Base-by-base conservation (phyloP, 108 stramenopile species). In the Skeletonema menzelii region DNA sequence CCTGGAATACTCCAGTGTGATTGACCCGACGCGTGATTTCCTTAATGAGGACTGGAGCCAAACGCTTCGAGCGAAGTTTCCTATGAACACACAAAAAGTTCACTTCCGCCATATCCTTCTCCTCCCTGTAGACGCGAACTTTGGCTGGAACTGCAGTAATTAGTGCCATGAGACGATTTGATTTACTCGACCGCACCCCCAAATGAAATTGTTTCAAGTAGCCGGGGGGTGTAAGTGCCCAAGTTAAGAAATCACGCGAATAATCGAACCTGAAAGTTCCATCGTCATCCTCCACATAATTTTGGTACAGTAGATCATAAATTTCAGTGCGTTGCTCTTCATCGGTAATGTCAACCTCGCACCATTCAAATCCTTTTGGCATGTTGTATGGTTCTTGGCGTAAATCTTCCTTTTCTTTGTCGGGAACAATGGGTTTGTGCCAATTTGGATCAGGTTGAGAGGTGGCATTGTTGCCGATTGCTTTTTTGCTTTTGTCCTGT, bases 71-170 rank as follows among this genome's bases (percentile, higher is more conserved):
- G 0, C 99, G 84, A 1, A 99, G 76, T 67, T 97, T 97, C 85
- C 98, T 97, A 88, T 98, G 98, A n/a, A 99, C 97, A 77, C 99
- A 99, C 30, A 99, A 75, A 82, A 98, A 99, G 83, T 99, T 99
- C 63, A 99, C 97, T 80, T 99, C 99, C 38, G 96, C 97, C 82
- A 87, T 86, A 13, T 67, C 44, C 32, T 85, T 87, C 17, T 76
- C 79, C 63, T 53, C 38, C 19, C 77, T 80, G 59, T 88, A 77
- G 24, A 91, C 92, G 40, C 77, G 66, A 13, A 93, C 79, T 59
- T 73, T 85, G 19, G 96, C 97, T 1, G 99, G 99, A 38, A 99
- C 85, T 19, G 86, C 98, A 5, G 94, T 91, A 71, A 99, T 99
- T 58, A 98, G 97, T 3, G 95, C 99, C 55, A 99, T 86, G 11